Evolutionary conservation across 1,284 basidiomycete species (phyloP), one percentile per base, ranked within the genome.

Genomic region (Pulveroboletus sp.): DNA sequence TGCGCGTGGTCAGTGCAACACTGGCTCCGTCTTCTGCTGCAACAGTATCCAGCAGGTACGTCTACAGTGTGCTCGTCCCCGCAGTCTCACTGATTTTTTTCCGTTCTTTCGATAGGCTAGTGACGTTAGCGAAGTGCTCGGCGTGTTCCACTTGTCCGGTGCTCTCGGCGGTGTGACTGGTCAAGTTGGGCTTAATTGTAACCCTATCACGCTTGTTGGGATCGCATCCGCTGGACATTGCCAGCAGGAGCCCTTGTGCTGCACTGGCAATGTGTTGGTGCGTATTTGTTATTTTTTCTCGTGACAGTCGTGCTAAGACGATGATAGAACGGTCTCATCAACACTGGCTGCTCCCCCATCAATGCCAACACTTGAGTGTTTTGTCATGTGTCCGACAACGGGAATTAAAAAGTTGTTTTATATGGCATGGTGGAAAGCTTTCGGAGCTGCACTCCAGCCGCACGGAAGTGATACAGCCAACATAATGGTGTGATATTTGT

Each of bases 331-430:
- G 71, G 71, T 29, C 41, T 68, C 37, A 51, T 73, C 51, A 58
- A 63, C 45, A 15, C 67, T 50, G 71, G 70, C 13, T 73, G 71
- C 61, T 61, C 53, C 19, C 65, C 69, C 9, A 49, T 72, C 55
- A 71, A 67, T 57, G 17, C 67, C 53, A 56, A 17, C 6, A 29
- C 12, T 4, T 62, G 45, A 50, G 24, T 26, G 5, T 17, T 10
- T 0, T n/a, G 13, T 5, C 42, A 9, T 16, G 4, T 5, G 5
- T 40, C 16, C 3, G 35, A 42, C 6, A n/a, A 4, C 4, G 7
- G 43, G n/a, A 17, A 26, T 37, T 12, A n/a, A 11, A 17, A 16
- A 46, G 32, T 10, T 6, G 2, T 6, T 37, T 48, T 15, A 21
- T 10, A 35, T 6, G 17, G 48, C 10, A 35, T 4, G 13, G 48